phyloP scores from a whole-genome alignment of 2,329 filamentous ascomycete species.

The Trematosphaeria pertusa region DNA sequence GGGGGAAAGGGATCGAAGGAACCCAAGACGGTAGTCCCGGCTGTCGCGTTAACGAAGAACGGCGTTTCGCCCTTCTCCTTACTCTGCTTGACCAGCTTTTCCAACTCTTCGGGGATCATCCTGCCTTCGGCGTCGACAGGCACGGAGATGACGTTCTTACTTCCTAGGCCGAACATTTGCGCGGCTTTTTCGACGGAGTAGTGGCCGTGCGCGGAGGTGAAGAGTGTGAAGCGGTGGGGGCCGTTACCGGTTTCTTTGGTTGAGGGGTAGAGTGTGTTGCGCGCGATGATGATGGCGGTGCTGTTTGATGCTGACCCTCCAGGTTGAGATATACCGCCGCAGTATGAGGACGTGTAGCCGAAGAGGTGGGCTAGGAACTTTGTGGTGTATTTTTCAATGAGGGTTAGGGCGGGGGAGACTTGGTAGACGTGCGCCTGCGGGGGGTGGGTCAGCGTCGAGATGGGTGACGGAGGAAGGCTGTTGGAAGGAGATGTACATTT shows the following conservation, averaged over 20 bases:
- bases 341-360: conserved; percentile 53
- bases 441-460: conserved; percentile 5
- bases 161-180: conserved; percentile 86
- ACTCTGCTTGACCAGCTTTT: conserved; percentile 66
- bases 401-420: conserved; percentile 85
- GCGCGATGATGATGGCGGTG: conserved; percentile 83
- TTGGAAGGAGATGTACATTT: conserved; percentile 63
- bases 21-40: conserved; percentile 91
- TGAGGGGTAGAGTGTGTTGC: conserved; percentile 82
- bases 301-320: conserved; percentile 87
- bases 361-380: conserved; percentile 76
- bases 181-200: conserved; percentile 95
- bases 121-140: conserved; percentile 74
- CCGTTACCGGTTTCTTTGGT: conserved; percentile 78
- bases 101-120: conserved; percentile 73
- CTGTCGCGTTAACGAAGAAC: conserved; percentile 94
- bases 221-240: conserved; percentile 72
- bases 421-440: conserved; percentile 87
- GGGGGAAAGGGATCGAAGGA: conserved; percentile 81
- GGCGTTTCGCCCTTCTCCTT: conserved; percentile 76
- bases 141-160: conserved; percentile 73
- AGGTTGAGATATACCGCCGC: conserved; percentile 76
- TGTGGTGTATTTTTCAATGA: conserved; percentile 86
- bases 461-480: neutral
- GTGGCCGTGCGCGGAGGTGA: conserved; percentile 89